A percentile compares a stretch with the other conserved stretches of the same genome.
Evolutionary conservation across 2,329 filamentous ascomycete species (phyloP).

Genomic region (Hypoxylon sp.): DNA sequence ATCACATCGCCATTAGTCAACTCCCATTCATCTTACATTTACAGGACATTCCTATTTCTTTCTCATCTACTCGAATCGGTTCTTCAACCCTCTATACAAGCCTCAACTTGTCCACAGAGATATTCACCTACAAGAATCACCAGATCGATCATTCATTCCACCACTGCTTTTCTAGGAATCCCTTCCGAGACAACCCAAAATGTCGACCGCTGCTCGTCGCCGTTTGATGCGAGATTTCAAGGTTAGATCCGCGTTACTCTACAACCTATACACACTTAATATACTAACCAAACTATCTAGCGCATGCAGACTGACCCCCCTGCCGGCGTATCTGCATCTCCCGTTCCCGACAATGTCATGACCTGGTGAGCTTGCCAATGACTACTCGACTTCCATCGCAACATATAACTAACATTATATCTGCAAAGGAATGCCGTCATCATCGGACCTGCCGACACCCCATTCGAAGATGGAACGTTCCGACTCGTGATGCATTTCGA

Average conservation of each 20-base stretch:
- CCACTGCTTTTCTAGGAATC: not conserved
- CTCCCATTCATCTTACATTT: slow-evolving; percentile 23
- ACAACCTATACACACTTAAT: slow-evolving; percentile 13
- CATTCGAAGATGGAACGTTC: slow-evolving; percentile 98
- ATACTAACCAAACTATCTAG: slow-evolving; percentile 63
- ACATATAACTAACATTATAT: slow-evolving; percentile 49
- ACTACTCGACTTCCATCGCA: slow-evolving; percentile 29
- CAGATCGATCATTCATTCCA: slow-evolving; percentile 4
- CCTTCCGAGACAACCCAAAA: slow-evolving; percentile 57
- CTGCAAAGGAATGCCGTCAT: slow-evolving; percentile 92
- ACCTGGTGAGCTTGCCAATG: slow-evolving; percentile 76
- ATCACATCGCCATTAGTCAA: slow-evolving; percentile 26
- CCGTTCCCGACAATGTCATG: slow-evolving; percentile 97
- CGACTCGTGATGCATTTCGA: slow-evolving; percentile 99
- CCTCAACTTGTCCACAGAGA: not conserved
- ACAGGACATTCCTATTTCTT: slow-evolving; percentile 2
- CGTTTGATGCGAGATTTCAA: slow-evolving; percentile 99
- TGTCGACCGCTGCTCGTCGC: slow-evolving; percentile 95
- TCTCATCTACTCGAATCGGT: not conserved
- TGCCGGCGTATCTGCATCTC: slow-evolving; percentile 95
- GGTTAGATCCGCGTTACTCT: slow-evolving; percentile 64
- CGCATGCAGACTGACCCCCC: slow-evolving; percentile 99
- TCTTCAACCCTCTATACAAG: slow-evolving; percentile 4
- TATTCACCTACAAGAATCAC: slow-evolving; percentile 4
- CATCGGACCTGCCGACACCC: slow-evolving; percentile 95